Evolutionary conservation across 768 basidiomycete genomes (phyloP).

Genomic region (Tulasnella sp.): DNA sequence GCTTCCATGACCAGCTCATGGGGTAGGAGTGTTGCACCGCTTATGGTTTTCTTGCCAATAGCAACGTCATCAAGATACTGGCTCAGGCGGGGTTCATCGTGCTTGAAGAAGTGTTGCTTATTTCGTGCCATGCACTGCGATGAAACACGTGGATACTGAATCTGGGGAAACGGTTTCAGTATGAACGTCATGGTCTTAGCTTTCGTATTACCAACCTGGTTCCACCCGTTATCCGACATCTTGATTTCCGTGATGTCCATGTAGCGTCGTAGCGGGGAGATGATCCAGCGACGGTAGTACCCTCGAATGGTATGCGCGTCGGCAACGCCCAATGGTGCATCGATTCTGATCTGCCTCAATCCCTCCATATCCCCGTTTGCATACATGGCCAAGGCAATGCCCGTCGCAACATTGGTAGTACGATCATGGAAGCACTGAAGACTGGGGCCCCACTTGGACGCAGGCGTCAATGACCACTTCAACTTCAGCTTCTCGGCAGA

Average conservation of each 20-base stretch:
- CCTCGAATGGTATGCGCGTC: conserved; percentile 39
- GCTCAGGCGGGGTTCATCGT: conserved; percentile 46
- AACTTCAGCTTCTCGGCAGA: conserved; percentile 12
- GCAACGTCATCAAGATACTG: conserved; percentile 45
- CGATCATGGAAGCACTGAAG: conserved; percentile 48
- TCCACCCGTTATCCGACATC: conserved; percentile 43
- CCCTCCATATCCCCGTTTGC: conserved; percentile 23
- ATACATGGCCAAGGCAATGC: conserved; percentile 44
- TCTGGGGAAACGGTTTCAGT: conserved; percentile 23
- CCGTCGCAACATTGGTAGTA: conserved; percentile 50
- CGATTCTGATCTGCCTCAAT: conserved; percentile 6
- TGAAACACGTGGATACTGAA: conserved; percentile 44
- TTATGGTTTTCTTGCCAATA: conserved; percentile 41
- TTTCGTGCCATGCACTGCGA: conserved; percentile 52
- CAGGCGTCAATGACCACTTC: conserved; percentile 27
- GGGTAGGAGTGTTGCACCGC: conserved; percentile 57
- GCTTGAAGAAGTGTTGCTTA: conserved; percentile 39
- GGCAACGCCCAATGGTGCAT: conserved; percentile 20
- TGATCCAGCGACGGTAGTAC: conserved; percentile 45
- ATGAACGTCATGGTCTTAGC: neutral
- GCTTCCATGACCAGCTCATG: conserved; percentile 35
- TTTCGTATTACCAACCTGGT: neutral
- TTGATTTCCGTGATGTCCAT: conserved; percentile 41
- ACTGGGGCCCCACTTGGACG: conserved; percentile 60
- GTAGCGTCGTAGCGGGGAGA: conserved; percentile 42